Conservation (phyloP, 2,329 filamentous ascomycete genomes). For the Ophiocordyceps camponoti-leonardi region DNA sequence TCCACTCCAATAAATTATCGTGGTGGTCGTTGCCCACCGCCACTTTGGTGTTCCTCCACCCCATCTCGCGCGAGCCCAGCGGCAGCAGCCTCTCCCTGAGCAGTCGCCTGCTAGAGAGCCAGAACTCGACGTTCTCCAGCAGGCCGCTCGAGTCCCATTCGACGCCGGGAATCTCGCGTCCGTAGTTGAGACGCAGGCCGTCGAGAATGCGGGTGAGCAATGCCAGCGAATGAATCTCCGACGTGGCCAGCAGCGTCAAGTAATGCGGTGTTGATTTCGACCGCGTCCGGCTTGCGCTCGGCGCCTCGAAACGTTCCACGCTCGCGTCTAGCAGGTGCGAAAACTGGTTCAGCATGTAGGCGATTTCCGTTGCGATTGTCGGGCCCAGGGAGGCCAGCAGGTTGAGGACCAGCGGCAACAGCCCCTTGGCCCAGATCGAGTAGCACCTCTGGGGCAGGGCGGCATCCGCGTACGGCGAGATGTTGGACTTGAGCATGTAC, state of each 20-base stretch:
- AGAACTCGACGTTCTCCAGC: constrained; percentile 70
- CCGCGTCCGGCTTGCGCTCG: constrained; percentile 34
- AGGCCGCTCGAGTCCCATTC: constrained; percentile 58
- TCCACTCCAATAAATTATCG: constrained; percentile 57
- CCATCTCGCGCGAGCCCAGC: constrained; percentile 53
- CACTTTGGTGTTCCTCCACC: constrained; percentile 30
- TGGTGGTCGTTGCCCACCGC: constrained; percentile 17
- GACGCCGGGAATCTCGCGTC: constrained; percentile 55
- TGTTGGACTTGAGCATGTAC: constrained; percentile 52
- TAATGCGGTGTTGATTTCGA: constrained; percentile 35
- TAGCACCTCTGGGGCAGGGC: constrained; percentile 58
- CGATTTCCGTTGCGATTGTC: constrained; percentile 69
- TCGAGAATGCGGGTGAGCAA: constrained; percentile 59
- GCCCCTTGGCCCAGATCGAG: constrained; percentile 74
- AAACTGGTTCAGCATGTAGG: constrained; percentile 80
- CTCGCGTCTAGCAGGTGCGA: constrained; percentile 59
- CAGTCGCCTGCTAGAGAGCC: constrained; percentile 51
- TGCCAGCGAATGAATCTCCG: constrained; percentile 63
- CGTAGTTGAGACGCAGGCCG: constrained; percentile 45
- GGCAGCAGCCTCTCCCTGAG: constrained; percentile 60
- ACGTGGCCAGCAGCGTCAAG: constrained; percentile 55
- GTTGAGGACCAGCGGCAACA: constrained; percentile 79
- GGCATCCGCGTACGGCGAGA: constrained; percentile 64
- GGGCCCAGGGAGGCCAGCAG: constrained; percentile 66
- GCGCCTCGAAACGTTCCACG: constrained; percentile 51